Evolutionary conservation across 305 asterid genomes (phyloP).

Genomic region (Fraxinus nigra): DNA sequence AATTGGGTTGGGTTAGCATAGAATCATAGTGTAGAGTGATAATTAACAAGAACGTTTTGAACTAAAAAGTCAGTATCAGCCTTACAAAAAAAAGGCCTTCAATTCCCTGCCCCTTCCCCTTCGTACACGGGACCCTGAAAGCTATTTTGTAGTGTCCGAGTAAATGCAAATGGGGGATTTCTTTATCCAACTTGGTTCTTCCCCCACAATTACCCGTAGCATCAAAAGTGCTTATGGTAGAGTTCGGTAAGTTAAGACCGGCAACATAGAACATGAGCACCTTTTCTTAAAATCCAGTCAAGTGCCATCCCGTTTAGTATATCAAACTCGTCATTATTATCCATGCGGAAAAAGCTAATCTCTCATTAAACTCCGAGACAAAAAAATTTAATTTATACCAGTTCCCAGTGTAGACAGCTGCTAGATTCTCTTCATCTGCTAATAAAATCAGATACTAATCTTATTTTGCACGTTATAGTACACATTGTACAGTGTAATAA

Average conservation of each 20-base stretch:
- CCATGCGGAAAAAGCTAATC: neutral
- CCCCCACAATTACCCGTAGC: neutral
- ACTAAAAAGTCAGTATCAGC: neutral
- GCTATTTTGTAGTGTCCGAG: neutral
- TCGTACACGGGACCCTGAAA: neutral
- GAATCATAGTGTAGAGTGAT: neutral
- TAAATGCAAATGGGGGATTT: neutral
- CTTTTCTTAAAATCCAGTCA: neutral
- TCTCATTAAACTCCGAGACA: neutral
- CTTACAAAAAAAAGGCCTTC: neutral
- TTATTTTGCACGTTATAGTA: neutral
- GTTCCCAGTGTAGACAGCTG: conserved; percentile 14
- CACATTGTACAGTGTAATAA: neutral
- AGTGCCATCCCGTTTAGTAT: neutral
- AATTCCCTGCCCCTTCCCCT: neutral
- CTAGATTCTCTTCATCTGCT: conserved; percentile 24
- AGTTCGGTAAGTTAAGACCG: neutral
- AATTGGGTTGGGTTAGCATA: neutral
- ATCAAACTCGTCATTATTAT: neutral
- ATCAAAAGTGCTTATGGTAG: neutral
- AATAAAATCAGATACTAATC: conserved; percentile 3
- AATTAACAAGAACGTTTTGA: neutral
- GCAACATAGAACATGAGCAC: neutral
- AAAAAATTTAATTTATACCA: neutral
- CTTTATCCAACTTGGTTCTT: neutral